Evolutionary conservation across 768 basidiomycete genomes (phyloP), one percentile per base, ranked within the genome.

Genomic region (Russula abietina): DNA sequence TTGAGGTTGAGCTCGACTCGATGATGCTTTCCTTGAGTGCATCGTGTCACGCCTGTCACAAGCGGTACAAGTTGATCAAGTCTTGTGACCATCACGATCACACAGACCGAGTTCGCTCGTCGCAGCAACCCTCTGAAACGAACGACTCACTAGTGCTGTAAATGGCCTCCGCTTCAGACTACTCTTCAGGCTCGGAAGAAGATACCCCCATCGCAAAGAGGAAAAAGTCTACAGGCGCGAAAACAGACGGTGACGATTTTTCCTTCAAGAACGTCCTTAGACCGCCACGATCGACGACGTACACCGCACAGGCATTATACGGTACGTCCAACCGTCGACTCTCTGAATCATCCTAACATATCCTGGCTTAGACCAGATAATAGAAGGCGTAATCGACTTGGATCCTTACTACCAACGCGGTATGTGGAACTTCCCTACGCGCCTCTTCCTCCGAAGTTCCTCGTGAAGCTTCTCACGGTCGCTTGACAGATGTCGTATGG

Each of bases 341-440:
- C 30, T n/a, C 22, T 11, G 43, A 24, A 8, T 4, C 19, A 4
- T 19, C 8, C 43, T 39, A 38, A 48, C 32, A 8, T n/a, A n/a
- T 32, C 32, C 2, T 24, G 17, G 14, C 2, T 32, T 61, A 86
- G 85, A 80, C 56, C 77, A 80, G 65, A 77, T 86, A 33, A 67
- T 75, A 2, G 71, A 79, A 5, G 76, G 73, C 6, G 66, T 70
- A 11, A 80, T 87, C 48, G 78, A 85, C 59, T 74, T 87, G 9
- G 77, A 87, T 62, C 85, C 86, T 0, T 83, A 86, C 63, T 87
- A 87, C 69, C 86, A 88, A 67, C 76, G 86, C 70, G 82, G 62
- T 59, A 9, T 11, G 85, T 83, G 56, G 43, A 74, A 1, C 57
- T 38, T 22, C 28, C 7, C 9, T 46, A 19, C 36, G 4, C 11